A percentile compares a stretch with the other conserved stretches of the same genome.
phyloP scores from a whole-genome alignment of 257 asterid species.

The Gardenia jasminoides region DNA sequence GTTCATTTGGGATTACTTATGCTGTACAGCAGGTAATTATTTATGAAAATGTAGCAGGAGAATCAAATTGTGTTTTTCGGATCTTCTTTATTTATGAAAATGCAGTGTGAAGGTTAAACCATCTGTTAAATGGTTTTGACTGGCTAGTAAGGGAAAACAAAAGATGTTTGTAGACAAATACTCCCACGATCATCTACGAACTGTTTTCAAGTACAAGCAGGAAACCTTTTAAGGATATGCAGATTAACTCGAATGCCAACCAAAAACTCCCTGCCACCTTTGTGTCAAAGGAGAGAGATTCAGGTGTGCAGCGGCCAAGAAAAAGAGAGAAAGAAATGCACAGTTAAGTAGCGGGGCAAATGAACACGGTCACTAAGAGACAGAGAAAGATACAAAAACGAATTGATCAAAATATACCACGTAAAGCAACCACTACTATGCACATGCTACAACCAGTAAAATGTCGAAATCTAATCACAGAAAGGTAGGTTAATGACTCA shows the following conservation, averaged over 20 bases:
- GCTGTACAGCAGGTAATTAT: no score
- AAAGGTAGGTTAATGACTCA: constrained; percentile 7
- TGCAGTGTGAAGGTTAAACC: not conserved
- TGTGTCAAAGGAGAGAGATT: not conserved
- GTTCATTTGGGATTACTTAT: no score
- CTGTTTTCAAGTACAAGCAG: not conserved
- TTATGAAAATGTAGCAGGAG: no score
- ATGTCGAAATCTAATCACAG: constrained; percentile 13
- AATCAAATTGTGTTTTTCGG: no score
- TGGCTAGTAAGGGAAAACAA: not conserved
- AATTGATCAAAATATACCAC: not conserved
- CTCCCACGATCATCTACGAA: not conserved
- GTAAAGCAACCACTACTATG: not conserved
- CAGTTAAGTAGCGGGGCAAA: not conserved
- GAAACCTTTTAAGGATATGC: not conserved
- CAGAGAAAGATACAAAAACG: not conserved
- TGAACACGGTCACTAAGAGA: not conserved
- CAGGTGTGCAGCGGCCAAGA: not conserved
- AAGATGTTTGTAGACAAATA: not conserved
- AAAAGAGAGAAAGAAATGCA: not conserved
- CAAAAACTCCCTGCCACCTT: not conserved
- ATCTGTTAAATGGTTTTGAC: not conserved
- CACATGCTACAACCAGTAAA: constrained; percentile 17
- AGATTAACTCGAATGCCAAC: not conserved
- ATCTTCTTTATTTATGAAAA: no score